phyloP scores from a whole-genome alignment of 345 rosid species.

The Geranium brycei region DNA sequence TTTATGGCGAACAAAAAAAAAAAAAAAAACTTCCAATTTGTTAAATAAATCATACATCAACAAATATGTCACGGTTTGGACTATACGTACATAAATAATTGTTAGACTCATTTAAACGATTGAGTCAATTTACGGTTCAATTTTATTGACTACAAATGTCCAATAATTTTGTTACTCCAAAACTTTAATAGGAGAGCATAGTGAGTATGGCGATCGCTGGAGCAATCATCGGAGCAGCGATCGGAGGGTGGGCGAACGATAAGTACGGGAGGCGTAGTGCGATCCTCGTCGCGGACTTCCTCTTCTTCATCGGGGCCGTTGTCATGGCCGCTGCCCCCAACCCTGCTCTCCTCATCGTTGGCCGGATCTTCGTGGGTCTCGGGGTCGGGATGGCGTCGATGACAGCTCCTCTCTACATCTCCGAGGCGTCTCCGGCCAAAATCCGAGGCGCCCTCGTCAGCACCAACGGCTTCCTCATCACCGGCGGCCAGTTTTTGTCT shows the following conservation, averaged over 20 bases:
- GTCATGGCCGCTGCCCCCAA: constrained; percentile 63
- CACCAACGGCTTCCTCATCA: constrained; percentile 69
- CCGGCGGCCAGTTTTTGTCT: constrained; percentile 80
- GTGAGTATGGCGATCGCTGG: constrained; percentile 92
- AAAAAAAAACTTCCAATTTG: too few relatives aligned
- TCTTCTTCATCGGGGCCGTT: constrained; percentile 62
- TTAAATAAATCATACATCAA: too few relatives aligned
- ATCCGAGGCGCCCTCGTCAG: constrained; percentile 88
- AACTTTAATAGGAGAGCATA: constrained; percentile 51
- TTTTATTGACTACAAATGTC: background rate
- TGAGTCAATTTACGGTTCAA: too few relatives aligned
- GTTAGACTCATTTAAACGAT: too few relatives aligned
- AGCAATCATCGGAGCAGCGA: constrained; percentile 71
- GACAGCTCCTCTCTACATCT: constrained; percentile 83
- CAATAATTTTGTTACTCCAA: background rate
- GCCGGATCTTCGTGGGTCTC: constrained; percentile 69
- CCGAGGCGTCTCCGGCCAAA: constrained; percentile 79
- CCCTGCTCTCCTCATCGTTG: constrained; percentile 46
- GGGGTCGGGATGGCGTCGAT: constrained; percentile 96
- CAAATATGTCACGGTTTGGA: too few relatives aligned
- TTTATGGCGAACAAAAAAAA: too few relatives aligned
- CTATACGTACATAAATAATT: too few relatives aligned
- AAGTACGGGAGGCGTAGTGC: constrained; percentile 48
- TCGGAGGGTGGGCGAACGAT: constrained; percentile 81
- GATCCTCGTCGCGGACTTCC: constrained; percentile 52